Evolutionary conservation across 1,284 basidiomycete genomes (phyloP), one percentile per base, ranked within the genome.

Genomic region (Chalciporus sp.): DNA sequence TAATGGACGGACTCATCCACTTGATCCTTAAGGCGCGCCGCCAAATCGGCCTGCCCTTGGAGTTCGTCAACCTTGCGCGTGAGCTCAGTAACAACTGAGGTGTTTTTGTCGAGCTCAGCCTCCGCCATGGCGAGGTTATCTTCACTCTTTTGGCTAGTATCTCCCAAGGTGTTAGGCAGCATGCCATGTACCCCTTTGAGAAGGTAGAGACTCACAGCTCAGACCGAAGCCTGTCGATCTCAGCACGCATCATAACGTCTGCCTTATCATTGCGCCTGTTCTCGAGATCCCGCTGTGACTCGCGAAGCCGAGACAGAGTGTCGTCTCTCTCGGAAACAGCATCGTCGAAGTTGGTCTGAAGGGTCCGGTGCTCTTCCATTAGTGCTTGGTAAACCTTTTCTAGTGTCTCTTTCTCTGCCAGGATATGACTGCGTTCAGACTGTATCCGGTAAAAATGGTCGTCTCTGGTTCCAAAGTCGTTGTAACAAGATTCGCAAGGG

Each of bases 391-490:
- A 92, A 26, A 86, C 85, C 65, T 90, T 90, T 67, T 93, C 84
- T 10, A 94, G 72, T 0, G 86, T 86, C 61, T 91, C 88, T 66
- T 94, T 94, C 72, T 93, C 90, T 1, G 81, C 75, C 17, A 88
- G 76, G 54, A 90, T 78, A 51, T 85, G 82, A 58, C 87, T 88
- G 47, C 86, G 81, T 61, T 93, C 91, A 1, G 82, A 86, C 64
- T 93, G 92, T 53, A 93, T 85, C 49, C 81, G 81, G 67, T 93
- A 94, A 69, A 90, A 92, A 62, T 91, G 90, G 69, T 92, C 90
- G 66, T 92, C 90, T 70, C 90, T 92, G 62, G 19, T 42, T 50
- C 53, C 39, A 46, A 29, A 56, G 49, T 53, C 47, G 44, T 31
- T 40, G 59, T 47, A 41, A 47, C 55, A 43, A 48, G 56, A 46